Conservation (phyloP, 805 yeast species). For the Starmerella etchellsii region DNA sequence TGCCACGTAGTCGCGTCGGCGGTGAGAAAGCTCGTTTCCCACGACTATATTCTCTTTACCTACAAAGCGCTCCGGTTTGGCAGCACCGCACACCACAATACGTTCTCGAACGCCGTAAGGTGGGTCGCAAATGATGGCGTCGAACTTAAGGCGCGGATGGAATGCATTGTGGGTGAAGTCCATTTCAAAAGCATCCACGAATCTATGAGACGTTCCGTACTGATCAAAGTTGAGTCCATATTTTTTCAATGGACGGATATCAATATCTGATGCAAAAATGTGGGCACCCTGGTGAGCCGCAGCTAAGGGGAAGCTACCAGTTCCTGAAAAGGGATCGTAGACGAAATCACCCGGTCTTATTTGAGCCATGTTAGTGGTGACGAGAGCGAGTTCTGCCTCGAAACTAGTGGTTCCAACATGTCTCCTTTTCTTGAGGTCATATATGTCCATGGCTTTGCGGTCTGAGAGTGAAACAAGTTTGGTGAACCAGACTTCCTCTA, state of each 20-base stretch:
- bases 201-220: conserved; percentile 45
- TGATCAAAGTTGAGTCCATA: conserved; percentile 60
- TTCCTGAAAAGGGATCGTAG: conserved; percentile 94
- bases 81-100: conserved; percentile 80
- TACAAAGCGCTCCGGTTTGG: conserved; percentile 45
- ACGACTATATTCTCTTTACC: conserved; percentile 63
- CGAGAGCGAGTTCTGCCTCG: conserved; percentile 82
- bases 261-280: conserved; percentile 82
- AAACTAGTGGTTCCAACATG: conserved; percentile 94
- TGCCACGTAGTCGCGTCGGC: conserved; percentile 72
- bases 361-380: conserved; percentile 78
- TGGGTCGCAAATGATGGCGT: conserved; percentile 86
- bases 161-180: conserved; percentile 89
- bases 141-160: conserved; percentile 47
- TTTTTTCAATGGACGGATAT: conserved; percentile 66
- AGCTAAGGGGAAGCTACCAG: conserved; percentile 86
- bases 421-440: conserved; percentile 68
- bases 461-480: conserved; percentile 58
- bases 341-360: conserved; percentile 50
- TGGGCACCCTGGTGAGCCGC: conserved; percentile 75
- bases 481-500: conserved; percentile 59
- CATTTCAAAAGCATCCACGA: conserved; percentile 73
- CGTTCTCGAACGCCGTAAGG: conserved; percentile 98
- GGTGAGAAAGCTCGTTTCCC: conserved; percentile 64
- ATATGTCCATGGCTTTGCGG: conserved; percentile 54